Conservation (phyloP, 331 rosid species). For the Cydonia oblonga region DNA sequence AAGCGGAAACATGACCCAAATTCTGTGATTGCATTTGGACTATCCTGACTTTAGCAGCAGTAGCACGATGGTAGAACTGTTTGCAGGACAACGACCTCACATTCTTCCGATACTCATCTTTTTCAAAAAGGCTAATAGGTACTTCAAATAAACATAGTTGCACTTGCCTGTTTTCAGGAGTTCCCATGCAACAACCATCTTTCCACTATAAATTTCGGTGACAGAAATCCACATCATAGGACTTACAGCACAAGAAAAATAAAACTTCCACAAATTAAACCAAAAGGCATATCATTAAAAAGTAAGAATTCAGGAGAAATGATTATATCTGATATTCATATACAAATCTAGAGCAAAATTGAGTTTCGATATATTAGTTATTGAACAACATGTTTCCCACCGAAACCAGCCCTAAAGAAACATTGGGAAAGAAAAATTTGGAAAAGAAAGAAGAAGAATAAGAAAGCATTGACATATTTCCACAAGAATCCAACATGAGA, state of each 20-base stretch:
- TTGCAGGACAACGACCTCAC: slow-evolving; percentile 75
- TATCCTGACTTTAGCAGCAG: slow-evolving; percentile 55
- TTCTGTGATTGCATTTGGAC: slow-evolving; percentile 85
- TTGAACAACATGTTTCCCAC: neutral
- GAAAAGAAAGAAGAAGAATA: neutral
- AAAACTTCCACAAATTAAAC: too few species aligned
- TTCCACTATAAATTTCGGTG: too few species aligned
- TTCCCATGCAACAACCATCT: too few species aligned
- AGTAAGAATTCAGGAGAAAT: neutral
- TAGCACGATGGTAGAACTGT: slow-evolving; percentile 71
- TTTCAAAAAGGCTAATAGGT: too few species aligned
- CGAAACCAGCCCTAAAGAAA: neutral
- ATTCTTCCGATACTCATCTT: slow-evolving; percentile 63
- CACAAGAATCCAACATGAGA: slow-evolving; percentile 14
- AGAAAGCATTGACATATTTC: slow-evolving; percentile 2
- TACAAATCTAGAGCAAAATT: neutral
- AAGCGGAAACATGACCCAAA: slow-evolving; percentile 30
- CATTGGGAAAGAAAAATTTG: neutral
- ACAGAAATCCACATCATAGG: too few species aligned
- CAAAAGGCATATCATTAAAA: too few species aligned
- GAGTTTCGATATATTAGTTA: neutral
- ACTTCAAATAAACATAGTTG: too few species aligned
- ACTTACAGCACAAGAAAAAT: too few species aligned
- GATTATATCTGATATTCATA: neutral
- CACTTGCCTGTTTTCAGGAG: too few species aligned